Conservation (phyloP, 345 rosid species). For the Eutrema yunnanense region DNA sequence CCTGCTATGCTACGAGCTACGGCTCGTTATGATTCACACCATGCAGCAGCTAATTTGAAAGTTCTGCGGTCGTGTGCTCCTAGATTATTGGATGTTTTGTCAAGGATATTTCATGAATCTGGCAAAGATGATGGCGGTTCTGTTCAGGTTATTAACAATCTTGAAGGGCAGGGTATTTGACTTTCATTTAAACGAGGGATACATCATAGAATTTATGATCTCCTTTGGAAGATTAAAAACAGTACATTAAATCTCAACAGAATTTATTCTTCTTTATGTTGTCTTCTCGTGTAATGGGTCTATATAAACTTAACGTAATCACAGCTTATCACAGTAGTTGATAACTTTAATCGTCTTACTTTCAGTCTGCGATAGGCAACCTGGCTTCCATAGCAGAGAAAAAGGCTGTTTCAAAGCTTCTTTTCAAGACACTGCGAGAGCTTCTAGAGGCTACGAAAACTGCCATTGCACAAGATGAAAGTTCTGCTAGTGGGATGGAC, state of each 20-base stretch:
- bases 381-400: conserved; percentile 77
- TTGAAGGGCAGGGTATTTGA: not conserved
- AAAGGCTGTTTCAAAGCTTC: conserved; percentile 45
- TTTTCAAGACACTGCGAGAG: conserved; percentile 57
- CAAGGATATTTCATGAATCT: conserved; percentile 62
- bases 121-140: conserved; percentile 80
- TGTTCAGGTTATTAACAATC: conserved; percentile 57
- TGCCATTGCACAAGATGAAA: conserved; percentile 44
- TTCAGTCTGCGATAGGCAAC: conserved; percentile 73
- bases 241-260: not conserved
- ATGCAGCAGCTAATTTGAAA: conserved; percentile 55
- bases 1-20: conserved; percentile 46
- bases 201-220: not conserved
- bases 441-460: conserved; percentile 60
- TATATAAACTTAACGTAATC: not conserved
- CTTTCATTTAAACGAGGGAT: not conserved
- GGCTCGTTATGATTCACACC: conserved; percentile 44
- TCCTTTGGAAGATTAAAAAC: not conserved
- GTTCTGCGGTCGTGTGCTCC: conserved; percentile 54
- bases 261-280: not conserved
- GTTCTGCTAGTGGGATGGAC: conserved; percentile 48
- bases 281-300: not conserved
- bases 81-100: conserved; percentile 55
- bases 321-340: conserved; percentile 3
- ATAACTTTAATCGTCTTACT: not conserved